A percentile compares a stretch with the other conserved stretches of the same genome.
Conservation (phyloP, 106 monocot genomes). For the Chionographis japonica region DNA sequence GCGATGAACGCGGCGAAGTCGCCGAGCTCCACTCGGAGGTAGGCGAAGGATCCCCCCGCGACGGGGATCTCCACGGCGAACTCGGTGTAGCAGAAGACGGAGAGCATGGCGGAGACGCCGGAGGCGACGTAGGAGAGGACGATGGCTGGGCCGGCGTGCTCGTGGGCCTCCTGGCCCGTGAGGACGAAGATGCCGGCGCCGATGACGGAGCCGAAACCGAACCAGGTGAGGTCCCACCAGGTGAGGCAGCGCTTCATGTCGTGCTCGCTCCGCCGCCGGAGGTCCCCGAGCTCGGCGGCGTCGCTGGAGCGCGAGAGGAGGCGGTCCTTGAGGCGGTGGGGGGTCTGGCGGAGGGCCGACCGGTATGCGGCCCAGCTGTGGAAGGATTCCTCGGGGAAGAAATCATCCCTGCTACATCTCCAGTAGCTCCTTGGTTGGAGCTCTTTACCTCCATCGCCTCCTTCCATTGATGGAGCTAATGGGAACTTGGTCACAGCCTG, state of each 20-base stretch:
- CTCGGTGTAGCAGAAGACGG: slow-evolving; percentile 37
- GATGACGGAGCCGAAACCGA: slow-evolving; percentile 24
- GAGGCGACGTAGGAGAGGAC: slow-evolving; percentile 31
- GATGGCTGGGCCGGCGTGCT: slow-evolving; percentile 34
- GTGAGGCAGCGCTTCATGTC: slow-evolving; percentile 17
- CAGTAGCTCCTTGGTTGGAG: slow-evolving; percentile 12
- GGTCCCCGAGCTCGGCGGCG: slow-evolving; percentile 8
- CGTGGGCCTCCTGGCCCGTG: slow-evolving; percentile 26
- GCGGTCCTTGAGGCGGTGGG: slow-evolving; percentile 15
- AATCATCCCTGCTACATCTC: slow-evolving; percentile 21
- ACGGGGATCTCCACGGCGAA: slow-evolving; percentile 35
- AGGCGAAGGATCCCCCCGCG: slow-evolving; percentile 45
- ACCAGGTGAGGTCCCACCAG: slow-evolving; percentile 18
- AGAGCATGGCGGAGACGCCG: slow-evolving; percentile 33
- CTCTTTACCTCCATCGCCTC: not conserved
- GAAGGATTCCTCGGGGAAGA: slow-evolving; percentile 29
- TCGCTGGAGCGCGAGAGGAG: slow-evolving; percentile 9
- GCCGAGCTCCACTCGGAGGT: slow-evolving; percentile 56
- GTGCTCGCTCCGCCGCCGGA: slow-evolving; percentile 17
- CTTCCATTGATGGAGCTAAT: not conserved
- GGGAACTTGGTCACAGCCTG: too few species aligned
- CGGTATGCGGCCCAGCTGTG: slow-evolving; percentile 15
- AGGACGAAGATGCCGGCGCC: slow-evolving; percentile 22
- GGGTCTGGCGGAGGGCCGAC: slow-evolving; percentile 7
- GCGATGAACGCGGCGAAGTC: slow-evolving; percentile 44